phyloP scores from a whole-genome alignment of 1,284 basidiomycete species.

The Cryptococcus sp. region DNA sequence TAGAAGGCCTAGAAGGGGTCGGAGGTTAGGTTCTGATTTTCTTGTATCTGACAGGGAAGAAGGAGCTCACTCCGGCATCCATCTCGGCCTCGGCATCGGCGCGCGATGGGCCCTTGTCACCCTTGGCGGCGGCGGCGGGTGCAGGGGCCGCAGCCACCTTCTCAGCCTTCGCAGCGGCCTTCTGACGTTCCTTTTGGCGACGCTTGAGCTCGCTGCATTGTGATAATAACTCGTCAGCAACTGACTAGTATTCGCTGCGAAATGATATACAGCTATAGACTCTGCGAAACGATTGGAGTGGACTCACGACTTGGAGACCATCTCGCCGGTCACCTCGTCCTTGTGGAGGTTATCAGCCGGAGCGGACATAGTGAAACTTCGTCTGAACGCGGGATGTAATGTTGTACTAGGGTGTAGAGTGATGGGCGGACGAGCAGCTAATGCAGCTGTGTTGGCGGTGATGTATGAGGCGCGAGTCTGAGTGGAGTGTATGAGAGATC shows the following conservation, averaged over 20 bases:
- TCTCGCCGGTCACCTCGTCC: conserved; percentile 87
- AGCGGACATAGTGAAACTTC: conserved; percentile 48
- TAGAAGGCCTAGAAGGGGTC: conserved; percentile 78
- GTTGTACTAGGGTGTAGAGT: conserved; percentile 1
- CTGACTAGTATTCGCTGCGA: neutral
- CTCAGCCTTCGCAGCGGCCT: conserved; percentile 82
- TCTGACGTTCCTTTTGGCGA: conserved; percentile 79
- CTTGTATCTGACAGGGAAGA: neutral
- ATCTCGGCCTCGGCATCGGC: conserved; percentile 51
- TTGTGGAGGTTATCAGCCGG: conserved; percentile 50
- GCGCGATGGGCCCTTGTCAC: conserved; percentile 54
- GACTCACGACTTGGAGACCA: conserved; percentile 88
- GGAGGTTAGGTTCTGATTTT: neutral
- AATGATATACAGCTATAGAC: neutral
- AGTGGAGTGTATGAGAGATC: conserved; percentile 2
- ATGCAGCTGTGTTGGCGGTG: neutral
- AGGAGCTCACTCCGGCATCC: conserved; percentile 42
- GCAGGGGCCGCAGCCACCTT: conserved; percentile 57
- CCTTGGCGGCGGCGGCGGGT: conserved; percentile 68
- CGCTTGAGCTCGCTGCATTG: conserved; percentile 85
- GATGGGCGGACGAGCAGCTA: neutral
- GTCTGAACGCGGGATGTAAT: conserved; percentile 1
- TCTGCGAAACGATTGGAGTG: too few species aligned
- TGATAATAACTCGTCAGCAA: neutral
- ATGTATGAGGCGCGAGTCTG: neutral